Conservation (phyloP, 108 stramenopile species). For the Fragilaria radians region DNA sequence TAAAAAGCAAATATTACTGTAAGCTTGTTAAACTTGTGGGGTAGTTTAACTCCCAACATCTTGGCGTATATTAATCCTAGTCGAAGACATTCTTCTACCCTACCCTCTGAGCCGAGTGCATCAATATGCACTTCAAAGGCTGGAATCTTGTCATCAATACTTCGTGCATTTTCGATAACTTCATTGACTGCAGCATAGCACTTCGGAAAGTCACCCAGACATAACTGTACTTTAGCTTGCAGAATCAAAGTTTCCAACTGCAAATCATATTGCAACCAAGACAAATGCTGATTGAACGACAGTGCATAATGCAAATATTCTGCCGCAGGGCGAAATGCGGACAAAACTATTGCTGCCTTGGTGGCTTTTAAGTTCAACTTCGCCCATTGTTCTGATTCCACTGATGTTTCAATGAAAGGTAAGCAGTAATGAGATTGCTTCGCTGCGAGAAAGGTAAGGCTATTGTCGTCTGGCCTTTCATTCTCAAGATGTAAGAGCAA, state of each 20-base stretch:
- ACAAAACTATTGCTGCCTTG: constrained; percentile 20
- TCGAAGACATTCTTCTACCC: too few relatives aligned
- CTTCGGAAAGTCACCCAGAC: constrained; percentile 11
- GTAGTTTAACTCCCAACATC: not conserved
- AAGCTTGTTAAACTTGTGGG: too few relatives aligned
- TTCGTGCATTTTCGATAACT: constrained; percentile 18
- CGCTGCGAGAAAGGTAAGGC: constrained; percentile 33
- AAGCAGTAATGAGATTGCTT: constrained; percentile 23
- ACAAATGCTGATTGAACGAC: constrained; percentile 12
- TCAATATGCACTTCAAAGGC: constrained; percentile 10
- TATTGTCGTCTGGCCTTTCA: constrained; percentile 10
- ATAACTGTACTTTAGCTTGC: constrained; percentile 14
- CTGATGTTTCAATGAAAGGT: not conserved
- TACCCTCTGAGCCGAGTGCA: not conserved
- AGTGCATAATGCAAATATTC: constrained; percentile 19
- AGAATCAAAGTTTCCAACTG: constrained; percentile 18
- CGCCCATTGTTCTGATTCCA: constrained; percentile 6
- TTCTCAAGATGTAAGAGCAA: constrained; percentile 13
- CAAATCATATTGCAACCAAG: constrained; percentile 26
- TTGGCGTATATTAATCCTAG: too few relatives aligned
- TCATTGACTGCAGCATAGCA: constrained; percentile 1
- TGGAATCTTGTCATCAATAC: constrained; percentile 27
- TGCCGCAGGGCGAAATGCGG: constrained; percentile 27
- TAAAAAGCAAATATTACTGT: not conserved
- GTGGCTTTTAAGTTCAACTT: constrained; percentile 24